Base-by-base conservation (phyloP, 192 early-diverging fungal genomes). In the Rhizophagus clarus region DNA sequence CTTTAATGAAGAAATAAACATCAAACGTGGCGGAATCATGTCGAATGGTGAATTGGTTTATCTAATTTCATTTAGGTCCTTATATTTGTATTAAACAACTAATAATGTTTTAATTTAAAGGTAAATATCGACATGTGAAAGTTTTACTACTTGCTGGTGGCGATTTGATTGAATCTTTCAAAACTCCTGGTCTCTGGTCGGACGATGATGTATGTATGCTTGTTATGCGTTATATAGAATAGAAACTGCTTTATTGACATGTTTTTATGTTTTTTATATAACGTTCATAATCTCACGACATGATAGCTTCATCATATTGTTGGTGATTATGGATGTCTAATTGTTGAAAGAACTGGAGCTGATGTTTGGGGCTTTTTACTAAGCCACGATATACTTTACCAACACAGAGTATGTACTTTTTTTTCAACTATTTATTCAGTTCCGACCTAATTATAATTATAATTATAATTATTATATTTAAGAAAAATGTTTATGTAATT, bases 121-220 rank as follows among this genome's bases (percentile, higher is more conserved):
- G 90, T 3, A 78, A 80, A 72, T 81, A 83, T 51, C 83, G 86
- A 61, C 85, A 87, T 29, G 93, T 98, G 74, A 90, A 92, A 73
- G 94, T 98, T 61, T 92, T 98, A 90, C 87, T 99, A 31, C 87
- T 99, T 66, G 96, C 98, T 32, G 98, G 98, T 67, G 96, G 97
- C 45, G 98, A 99, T 81, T 85, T 99, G 34, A 98, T 99, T 45
- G 93, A 97, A 81, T 97, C 96, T 8, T 97, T 99, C 88, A 96
- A 95, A 12, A 91, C 91, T 42, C 96, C 95, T 11, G 90, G 93
- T 61, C 90, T 98, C 34, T 98, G 97, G 97, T 87, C 91, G 4
- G 90, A 90, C 12, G 89, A 90, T 32, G 97, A 99, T 90, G 93
- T 96, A 91, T 83, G 93, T 83, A 45, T 17, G 31, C 68, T 22